Evolutionary conservation across 352 stramenopile species (phyloP).

Genomic region (Peronospora belbahrii): DNA sequence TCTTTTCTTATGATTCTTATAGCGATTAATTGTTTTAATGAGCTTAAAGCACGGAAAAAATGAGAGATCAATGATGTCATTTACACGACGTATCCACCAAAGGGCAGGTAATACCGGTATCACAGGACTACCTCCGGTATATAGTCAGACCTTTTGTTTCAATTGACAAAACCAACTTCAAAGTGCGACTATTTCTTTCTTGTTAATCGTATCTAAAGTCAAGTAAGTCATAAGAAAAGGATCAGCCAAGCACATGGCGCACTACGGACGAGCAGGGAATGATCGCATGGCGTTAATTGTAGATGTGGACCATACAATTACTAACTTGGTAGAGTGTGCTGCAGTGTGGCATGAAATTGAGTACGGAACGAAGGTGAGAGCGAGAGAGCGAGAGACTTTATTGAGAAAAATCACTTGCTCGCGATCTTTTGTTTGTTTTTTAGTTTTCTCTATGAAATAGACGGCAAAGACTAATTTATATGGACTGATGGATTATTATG

Average conservation of each 20-base stretch:
- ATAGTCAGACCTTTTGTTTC: neutral
- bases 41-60: too few relatives aligned
- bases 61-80: too few relatives aligned
- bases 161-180: neutral
- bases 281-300: slow-evolving; percentile 46
- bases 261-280: slow-evolving; percentile 18
- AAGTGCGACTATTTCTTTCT: neutral
- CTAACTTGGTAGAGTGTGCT: slow-evolving; percentile 35
- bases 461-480: too few relatives aligned
- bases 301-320: slow-evolving; percentile 60
- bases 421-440: too few relatives aligned
- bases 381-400: neutral
- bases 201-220: too few relatives aligned
- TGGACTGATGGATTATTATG: neutral
- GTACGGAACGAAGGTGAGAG: slow-evolving; percentile 26
- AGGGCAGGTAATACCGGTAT: too few relatives aligned
- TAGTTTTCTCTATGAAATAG: neutral
- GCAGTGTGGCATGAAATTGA: slow-evolving; percentile 49
- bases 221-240: neutral
- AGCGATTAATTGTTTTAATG: too few relatives aligned
- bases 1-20: too few relatives aligned
- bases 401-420: too few relatives aligned
- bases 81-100: too few relatives aligned
- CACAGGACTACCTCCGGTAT: too few relatives aligned
- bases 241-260: slow-evolving; percentile 7